Base-by-base conservation (phyloP, 176 grass and related monocot species). In the Oryza nivara region DNA sequence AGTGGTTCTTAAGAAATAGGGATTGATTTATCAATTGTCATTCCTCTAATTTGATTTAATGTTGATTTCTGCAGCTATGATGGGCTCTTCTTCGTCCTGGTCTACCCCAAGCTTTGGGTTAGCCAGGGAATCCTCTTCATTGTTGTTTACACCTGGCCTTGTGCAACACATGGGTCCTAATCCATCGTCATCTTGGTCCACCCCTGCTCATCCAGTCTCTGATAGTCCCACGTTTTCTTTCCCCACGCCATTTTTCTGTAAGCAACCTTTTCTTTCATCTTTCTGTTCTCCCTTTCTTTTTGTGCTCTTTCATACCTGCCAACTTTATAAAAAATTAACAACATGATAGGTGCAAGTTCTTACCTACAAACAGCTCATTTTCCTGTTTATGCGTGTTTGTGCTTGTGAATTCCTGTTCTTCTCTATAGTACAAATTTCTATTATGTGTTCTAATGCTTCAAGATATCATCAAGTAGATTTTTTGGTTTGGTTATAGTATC, bases 11-110 rank as follows among this genome's bases (percentile, higher is more conserved):
- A 80, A 9, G 26, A 30, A 54, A 35, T 51, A 40, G 12, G 26
- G 30, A 17, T 70, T 46, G 44, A 45, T 70, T 56, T 58, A 9
- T 49, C 13, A 51, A 10, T 22, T 49, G 7, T n/a, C 17, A 56
- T 38, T 16, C 32, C 14, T 60, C 67, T 43, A 54, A 81, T 58
- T 41, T 51, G 2, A 43, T 71, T 3, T 71, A 25, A 81, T 60
- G 32, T 81, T 71, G 32, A 12, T 70, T 56, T 70, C 45, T 70
- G 67, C 79, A 81, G 67, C 14, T 56, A 56, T 56, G 47, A 70
- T 38, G 32, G 47, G 32, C 35, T 81, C 79, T 72, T 23, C 68
- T 56, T 40, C 52, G 61, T 61, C 74, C 60, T 61, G 74, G 34
- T 60, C 51, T 76, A n/a, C 74, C 5, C 74, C 74, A 60, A 36